Evolutionary conservation across 805 yeast genomes (phyloP).

Genomic region (Candida sphagnicola): DNA sequence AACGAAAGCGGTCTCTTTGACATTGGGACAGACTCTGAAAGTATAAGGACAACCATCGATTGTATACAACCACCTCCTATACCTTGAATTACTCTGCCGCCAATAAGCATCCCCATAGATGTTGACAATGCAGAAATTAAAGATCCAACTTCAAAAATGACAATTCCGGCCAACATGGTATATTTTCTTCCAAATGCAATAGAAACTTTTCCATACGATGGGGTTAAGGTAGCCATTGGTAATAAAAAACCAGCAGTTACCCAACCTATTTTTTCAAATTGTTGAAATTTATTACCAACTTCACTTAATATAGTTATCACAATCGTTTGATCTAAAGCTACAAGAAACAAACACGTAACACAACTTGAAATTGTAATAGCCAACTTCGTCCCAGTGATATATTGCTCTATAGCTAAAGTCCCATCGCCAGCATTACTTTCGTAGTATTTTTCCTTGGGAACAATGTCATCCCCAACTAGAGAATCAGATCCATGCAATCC

Average conservation of each 20-base stretch:
- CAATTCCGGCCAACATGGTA: slow-evolving; percentile 43
- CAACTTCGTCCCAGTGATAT: slow-evolving; percentile 25
- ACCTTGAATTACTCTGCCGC: slow-evolving; percentile 69
- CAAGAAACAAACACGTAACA: slow-evolving; percentile 28
- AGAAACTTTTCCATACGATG: slow-evolving; percentile 54
- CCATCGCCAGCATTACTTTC: slow-evolving; percentile 44
- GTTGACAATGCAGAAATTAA: slow-evolving; percentile 52
- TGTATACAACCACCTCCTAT: slow-evolving; percentile 69
- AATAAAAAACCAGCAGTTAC: slow-evolving; percentile 51
- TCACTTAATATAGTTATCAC: slow-evolving; percentile 46
- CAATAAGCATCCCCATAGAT: slow-evolving; percentile 59
- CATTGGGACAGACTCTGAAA: slow-evolving; percentile 52
- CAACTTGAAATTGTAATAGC: slow-evolving; percentile 22
- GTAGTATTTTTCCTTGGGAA: slow-evolving; percentile 14
- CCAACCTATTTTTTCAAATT: slow-evolving; percentile 57
- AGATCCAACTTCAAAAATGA: slow-evolving; percentile 61
- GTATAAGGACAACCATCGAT: slow-evolving; percentile 51
- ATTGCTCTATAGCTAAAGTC: slow-evolving; percentile 32
- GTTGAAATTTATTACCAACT: slow-evolving; percentile 47
- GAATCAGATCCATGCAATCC: no score
- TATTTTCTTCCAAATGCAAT: slow-evolving; percentile 56
- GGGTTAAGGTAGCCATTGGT: slow-evolving; percentile 49
- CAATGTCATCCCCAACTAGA: background rate
- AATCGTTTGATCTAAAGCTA: slow-evolving; percentile 61
- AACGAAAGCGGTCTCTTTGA: slow-evolving; percentile 35